These are phyloP conservation scores for Collybia mongolica DNA, from an alignment of 768 basidiomycete species.

Conservation along the genomic window DNA sequence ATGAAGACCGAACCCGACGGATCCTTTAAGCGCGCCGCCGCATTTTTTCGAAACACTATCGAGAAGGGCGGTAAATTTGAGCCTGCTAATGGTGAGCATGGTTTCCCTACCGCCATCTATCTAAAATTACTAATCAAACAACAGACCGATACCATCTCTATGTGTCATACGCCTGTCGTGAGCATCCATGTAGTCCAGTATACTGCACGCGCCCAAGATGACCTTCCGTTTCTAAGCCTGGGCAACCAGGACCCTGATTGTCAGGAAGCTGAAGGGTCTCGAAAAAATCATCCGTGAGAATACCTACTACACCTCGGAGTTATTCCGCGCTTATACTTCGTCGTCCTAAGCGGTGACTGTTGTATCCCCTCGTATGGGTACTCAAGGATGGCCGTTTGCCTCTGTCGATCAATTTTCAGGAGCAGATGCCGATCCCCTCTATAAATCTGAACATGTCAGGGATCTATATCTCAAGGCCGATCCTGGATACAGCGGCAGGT, in stretches of 20 bases:
- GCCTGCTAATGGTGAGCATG: slow-evolving; percentile 71
- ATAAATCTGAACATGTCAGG: slow-evolving; percentile 66
- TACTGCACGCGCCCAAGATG: background rate
- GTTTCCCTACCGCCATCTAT: background rate
- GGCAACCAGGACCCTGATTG: slow-evolving; percentile 90
- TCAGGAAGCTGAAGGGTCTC: slow-evolving; percentile 89
- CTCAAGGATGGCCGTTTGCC: slow-evolving; percentile 86
- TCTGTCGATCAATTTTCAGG: slow-evolving; percentile 64
- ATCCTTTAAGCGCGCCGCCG: slow-evolving; percentile 50
- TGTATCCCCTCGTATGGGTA: slow-evolving; percentile 86
- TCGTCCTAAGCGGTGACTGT: slow-evolving; percentile 60
- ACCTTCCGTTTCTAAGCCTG: slow-evolving; percentile 54
- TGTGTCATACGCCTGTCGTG: slow-evolving; percentile 85
- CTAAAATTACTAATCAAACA: background rate
- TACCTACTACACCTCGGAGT: slow-evolving; percentile 8
- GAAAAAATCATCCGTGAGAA: slow-evolving; percentile 76
- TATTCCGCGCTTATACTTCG: slow-evolving; percentile 4
- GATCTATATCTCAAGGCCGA: slow-evolving; percentile 84
- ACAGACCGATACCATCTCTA: slow-evolving; percentile 90
- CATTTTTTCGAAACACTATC: slow-evolving; percentile 56
- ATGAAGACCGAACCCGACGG: slow-evolving; percentile 48
- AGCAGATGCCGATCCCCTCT: slow-evolving; percentile 74
- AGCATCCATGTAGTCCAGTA: slow-evolving; percentile 17
- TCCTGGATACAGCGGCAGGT: slow-evolving; percentile 72
- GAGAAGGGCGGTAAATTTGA: slow-evolving; percentile 58